phyloP scores from a whole-genome alignment of 129 eudicot genomes.

The Helianthus annuus region DNA sequence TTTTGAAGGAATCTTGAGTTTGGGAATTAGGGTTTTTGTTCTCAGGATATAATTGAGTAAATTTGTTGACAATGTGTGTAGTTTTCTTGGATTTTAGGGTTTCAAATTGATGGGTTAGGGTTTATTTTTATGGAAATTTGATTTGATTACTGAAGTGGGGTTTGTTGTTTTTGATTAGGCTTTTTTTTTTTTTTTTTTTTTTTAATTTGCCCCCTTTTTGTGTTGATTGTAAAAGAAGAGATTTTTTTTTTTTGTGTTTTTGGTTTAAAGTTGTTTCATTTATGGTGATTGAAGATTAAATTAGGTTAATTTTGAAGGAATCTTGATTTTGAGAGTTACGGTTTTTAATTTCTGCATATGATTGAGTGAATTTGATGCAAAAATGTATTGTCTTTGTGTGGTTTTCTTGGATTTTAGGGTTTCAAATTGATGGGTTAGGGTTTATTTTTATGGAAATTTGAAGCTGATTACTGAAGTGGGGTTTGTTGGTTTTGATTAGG shows the following conservation, averaged over 20 bases:
- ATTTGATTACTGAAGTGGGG: neutral
- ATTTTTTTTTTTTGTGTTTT: too few relatives aligned
- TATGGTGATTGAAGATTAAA: neutral
- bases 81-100: constrained; percentile 13
- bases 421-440: neutral
- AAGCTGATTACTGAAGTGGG: too few relatives aligned
- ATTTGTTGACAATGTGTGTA: neutral
- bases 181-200: constrained; percentile 7
- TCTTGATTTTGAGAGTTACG: constrained; percentile 18
- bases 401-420: constrained; percentile 13
- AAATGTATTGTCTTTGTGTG: neutral
- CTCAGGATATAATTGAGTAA: neutral
- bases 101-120: neutral
- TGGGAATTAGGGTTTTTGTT: neutral
- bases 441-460: neutral
- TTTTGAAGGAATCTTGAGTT: neutral
- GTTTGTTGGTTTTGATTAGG: constrained; percentile 14
- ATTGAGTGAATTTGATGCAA: neutral
- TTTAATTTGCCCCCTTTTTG: neutral
- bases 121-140: neutral
- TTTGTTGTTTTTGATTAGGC: constrained; percentile 10
- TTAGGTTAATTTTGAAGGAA: constrained; percentile 18
- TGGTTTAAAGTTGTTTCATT: neutral
- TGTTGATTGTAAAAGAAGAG: constrained; percentile 1
- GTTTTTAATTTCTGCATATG: neutral